Conservation (phyloP, 805 yeast genomes). For the Yarrowia bubula region DNA sequence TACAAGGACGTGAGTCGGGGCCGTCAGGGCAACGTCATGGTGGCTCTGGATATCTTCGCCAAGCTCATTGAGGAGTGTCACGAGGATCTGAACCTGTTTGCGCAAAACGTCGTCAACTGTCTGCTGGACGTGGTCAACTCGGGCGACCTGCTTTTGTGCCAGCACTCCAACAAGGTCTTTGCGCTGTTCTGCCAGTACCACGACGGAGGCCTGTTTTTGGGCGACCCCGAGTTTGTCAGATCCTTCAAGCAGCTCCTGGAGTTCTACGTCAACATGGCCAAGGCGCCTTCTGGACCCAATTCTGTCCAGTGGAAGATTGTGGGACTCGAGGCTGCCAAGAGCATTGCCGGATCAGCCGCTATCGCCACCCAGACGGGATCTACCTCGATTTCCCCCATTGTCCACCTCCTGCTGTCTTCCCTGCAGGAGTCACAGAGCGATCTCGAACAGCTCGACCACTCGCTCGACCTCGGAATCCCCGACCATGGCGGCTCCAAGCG, state of each 20-base stretch:
- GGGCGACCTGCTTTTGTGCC: conserved; percentile 62
- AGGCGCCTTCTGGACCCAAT: conserved; percentile 27
- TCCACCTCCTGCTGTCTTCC: conserved; percentile 34
- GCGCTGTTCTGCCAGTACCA: conserved; percentile 48
- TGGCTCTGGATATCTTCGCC: conserved; percentile 67
- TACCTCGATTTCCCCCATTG: conserved; percentile 33
- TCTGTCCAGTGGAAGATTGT: conserved; percentile 33
- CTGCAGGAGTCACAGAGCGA: conserved; percentile 28
- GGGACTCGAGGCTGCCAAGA: conserved; percentile 47
- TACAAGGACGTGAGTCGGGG: conserved; percentile 57
- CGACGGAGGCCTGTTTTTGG: conserved; percentile 62
- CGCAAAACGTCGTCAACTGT: conserved; percentile 63
- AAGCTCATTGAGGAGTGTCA: conserved; percentile 72
- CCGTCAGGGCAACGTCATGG: conserved; percentile 76
- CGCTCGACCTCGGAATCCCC: not conserved
- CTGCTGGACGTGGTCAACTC: conserved; percentile 51
- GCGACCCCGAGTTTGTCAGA: conserved; percentile 57
- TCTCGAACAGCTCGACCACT: conserved; percentile 17
- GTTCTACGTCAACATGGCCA: conserved; percentile 26
- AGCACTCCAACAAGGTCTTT: conserved; percentile 39
- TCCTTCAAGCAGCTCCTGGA: conserved; percentile 44
- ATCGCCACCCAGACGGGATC: conserved; percentile 37
- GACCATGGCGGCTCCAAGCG: conserved; percentile 8
- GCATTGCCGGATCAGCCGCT: conserved; percentile 41
- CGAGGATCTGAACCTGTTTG: conserved; percentile 81